Percentiles rank a stretch among this genome's conserved stretches.
Conservation (phyloP, 1,284 basidiomycete species). For the Heterobasidion irregulare region DNA sequence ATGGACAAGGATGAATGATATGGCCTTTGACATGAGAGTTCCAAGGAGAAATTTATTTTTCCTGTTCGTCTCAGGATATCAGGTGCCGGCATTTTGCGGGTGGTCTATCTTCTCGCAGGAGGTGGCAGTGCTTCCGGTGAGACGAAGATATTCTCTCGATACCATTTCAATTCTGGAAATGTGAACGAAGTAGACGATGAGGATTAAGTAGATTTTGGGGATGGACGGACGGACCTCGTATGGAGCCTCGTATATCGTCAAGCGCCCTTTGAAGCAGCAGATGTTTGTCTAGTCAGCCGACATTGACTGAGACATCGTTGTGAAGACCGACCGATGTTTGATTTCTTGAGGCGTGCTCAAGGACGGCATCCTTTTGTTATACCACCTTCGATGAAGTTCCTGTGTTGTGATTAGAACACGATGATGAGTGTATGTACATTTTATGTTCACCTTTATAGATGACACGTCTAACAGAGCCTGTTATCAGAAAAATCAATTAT, state of each 20-base stretch:
- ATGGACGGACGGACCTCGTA: conserved; percentile 41
- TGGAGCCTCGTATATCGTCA: conserved; percentile 71
- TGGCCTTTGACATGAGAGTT: no score
- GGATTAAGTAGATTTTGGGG: background rate
- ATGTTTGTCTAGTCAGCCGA: background rate
- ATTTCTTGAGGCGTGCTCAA: conserved; percentile 24
- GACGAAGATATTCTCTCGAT: conserved; percentile 49
- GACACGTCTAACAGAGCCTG: conserved; percentile 53
- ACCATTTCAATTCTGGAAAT: conserved; percentile 48
- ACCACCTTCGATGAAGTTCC: conserved; percentile 75
- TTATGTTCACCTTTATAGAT: conserved; percentile 55
- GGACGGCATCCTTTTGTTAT: conserved; percentile 25
- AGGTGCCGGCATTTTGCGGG: no score
- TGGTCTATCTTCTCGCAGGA: no score
- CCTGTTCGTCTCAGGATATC: no score
- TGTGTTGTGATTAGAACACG: conserved; percentile 19
- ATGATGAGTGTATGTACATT: no score
- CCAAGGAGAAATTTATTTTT: no score
- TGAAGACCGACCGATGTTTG: conserved; percentile 35
- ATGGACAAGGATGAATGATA: no score
- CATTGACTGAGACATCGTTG: background rate
- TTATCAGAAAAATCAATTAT: conserved; percentile 10
- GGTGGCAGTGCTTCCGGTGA: conserved; percentile 10
- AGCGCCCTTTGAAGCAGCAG: conserved; percentile 44
- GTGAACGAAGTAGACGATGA: conserved; percentile 1